Base-by-base conservation (phyloP, 2,329 filamentous ascomycete genomes). In the Pezicula radicicola region DNA sequence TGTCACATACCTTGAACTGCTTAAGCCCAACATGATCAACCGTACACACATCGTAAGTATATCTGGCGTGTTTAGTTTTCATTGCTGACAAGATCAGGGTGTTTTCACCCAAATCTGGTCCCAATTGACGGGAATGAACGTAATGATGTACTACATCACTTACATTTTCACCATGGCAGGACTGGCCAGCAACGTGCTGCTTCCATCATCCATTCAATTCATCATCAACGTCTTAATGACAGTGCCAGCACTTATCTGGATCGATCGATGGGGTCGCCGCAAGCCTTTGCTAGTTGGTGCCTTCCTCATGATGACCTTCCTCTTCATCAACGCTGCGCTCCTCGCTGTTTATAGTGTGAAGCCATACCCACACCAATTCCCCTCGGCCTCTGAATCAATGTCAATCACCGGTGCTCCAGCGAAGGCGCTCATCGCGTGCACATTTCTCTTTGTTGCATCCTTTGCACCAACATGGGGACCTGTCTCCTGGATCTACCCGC, bases 191-290 rank as follows among this genome's bases (percentile, higher is more conserved):
- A 77, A 75, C 49, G 78, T 83, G 36, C 76, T 90, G 8, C 68
- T 88, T 42, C 79, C 86, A 7, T 87, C 83, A 16, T 83, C 80
- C 9, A 89, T 89, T 56, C 83, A 89, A 63, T 89, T 88, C 66
- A 77, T 91, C 60, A 89, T 93, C 74, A 92, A 92, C 67, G 88
- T 93, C 1, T 54, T 85, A 48, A 89, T 90, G 84, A 93, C 89
- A 0, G 67, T 92, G 3, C 87, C 88, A 0, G 88, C 88, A 1
- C 77, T 93, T 21, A 70, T 92, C 51, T 92, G 75, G 72, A 80
- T 92, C 61, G 89, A 94, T 60, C 75, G 77, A 50, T 89, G 86
- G 83, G 89, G 89, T 44, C 88, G 89, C 57, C 88, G 87, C 40
- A 74, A 74, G 1, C 81, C 85, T 4, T 74, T 90, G 35, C 73